Evolutionary conservation across 306 rosid species (phyloP).

Genomic region (Vachellia pachyceras): DNA sequence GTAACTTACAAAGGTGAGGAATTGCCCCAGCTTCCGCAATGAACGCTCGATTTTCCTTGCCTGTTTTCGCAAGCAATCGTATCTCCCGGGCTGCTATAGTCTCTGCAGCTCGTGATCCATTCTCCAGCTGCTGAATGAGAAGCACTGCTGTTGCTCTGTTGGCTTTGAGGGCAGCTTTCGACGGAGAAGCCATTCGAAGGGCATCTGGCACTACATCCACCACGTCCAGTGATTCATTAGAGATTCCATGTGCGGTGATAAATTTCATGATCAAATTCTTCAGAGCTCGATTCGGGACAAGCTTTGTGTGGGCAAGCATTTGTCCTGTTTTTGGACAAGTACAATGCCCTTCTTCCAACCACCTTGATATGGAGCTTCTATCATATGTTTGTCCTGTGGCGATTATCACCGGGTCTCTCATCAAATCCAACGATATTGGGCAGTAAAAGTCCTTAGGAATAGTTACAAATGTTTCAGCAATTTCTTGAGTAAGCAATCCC

Average conservation of each 20-base stretch:
- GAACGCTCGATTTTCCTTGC: slow-evolving; percentile 83
- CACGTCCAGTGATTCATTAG: slow-evolving; percentile 71
- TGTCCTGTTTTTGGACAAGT: slow-evolving; percentile 95
- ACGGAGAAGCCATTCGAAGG: slow-evolving; percentile 67
- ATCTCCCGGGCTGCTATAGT: slow-evolving; percentile 91
- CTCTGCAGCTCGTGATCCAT: slow-evolving; percentile 62
- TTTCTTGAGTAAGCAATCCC: slow-evolving; percentile 71
- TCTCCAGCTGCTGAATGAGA: slow-evolving; percentile 74
- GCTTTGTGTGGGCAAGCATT: slow-evolving; percentile 67
- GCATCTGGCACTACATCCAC: slow-evolving; percentile 52
- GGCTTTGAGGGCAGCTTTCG: slow-evolving; percentile 78
- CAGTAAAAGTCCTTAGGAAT: slow-evolving; percentile 87
- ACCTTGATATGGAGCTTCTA: slow-evolving; percentile 77
- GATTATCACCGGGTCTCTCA: slow-evolving; percentile 88
- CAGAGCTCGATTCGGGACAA: slow-evolving; percentile 78
- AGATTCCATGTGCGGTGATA: slow-evolving; percentile 78
- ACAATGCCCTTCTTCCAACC: slow-evolving; percentile 96
- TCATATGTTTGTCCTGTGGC: slow-evolving; percentile 93
- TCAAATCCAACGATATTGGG: slow-evolving; percentile 83
- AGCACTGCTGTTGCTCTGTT: slow-evolving; percentile 70
- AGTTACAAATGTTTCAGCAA: slow-evolving; percentile 75
- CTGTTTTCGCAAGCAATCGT: slow-evolving; percentile 85
- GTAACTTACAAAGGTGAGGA: slow-evolving; percentile 71
- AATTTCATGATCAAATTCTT: slow-evolving; percentile 88
- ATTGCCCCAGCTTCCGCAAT: slow-evolving; percentile 97